Percentiles rank a stretch among this genome's conserved stretches.
phyloP scores from a whole-genome alignment of 805 yeast species.

The Wickerhamiella azymoides region DNA sequence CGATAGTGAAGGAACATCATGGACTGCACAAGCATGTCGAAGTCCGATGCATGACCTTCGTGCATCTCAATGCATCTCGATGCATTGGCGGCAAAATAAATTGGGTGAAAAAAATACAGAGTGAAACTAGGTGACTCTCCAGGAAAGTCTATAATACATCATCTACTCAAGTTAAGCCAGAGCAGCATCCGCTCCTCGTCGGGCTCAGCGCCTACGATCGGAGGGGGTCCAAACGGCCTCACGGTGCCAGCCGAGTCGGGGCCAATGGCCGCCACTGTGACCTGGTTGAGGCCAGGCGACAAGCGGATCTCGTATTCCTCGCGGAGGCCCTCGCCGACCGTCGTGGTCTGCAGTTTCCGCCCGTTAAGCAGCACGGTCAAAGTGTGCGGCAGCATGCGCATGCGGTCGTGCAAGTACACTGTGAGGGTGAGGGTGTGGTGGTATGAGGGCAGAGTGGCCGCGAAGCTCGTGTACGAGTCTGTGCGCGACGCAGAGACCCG shows the following conservation, averaged over 20 bases:
- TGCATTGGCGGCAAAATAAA: no score
- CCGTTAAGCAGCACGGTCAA: slow-evolving; percentile 23
- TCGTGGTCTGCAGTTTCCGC: slow-evolving; percentile 17
- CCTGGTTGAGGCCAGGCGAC: slow-evolving; percentile 26
- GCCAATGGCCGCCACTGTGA: slow-evolving; percentile 21
- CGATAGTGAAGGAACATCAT: no score
- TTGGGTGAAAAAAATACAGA: no score
- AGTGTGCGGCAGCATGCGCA: slow-evolving; percentile 23
- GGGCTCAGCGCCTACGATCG: slow-evolving; percentile 19
- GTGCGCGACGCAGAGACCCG: slow-evolving; percentile 17
- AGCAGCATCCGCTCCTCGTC: slow-evolving; percentile 21
- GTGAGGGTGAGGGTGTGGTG: slow-evolving; percentile 35
- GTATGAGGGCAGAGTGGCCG: slow-evolving; percentile 32
- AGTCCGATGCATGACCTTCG: no score
- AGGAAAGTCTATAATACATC: slow-evolving; percentile 15
- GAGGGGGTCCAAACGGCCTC: slow-evolving; percentile 21
- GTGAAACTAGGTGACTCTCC: no score
- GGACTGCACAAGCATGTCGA: no score
- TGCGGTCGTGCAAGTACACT: slow-evolving; percentile 32
- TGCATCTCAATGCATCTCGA: no score
- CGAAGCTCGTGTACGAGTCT: slow-evolving; percentile 16
- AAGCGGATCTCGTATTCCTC: slow-evolving; percentile 24
- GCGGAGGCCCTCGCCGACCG: slow-evolving; percentile 12
- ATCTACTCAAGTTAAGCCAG: slow-evolving; percentile 21
- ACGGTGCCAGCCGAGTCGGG: slow-evolving; percentile 16